Conservation (phyloP, 345 rosid species). For the Camelina laxa region DNA sequence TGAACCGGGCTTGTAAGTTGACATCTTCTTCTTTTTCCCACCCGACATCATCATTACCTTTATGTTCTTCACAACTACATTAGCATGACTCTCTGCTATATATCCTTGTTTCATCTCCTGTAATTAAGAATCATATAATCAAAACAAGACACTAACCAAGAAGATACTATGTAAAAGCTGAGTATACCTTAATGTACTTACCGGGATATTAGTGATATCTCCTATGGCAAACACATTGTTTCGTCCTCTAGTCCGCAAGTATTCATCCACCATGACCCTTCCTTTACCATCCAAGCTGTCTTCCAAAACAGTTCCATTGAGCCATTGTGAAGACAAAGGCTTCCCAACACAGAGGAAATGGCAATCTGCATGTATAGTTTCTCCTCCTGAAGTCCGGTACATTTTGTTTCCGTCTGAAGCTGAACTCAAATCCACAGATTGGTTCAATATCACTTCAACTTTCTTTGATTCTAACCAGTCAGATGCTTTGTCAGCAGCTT, state of each 20-base stretch:
- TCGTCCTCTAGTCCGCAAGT: conserved; percentile 59
- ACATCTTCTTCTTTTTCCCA: conserved; percentile 62
- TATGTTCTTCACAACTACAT: conserved; percentile 67
- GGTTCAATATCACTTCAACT: conserved; percentile 73
- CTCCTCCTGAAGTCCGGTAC: conserved; percentile 65
- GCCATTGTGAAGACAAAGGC: conserved; percentile 75
- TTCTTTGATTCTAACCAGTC: conserved; percentile 74
- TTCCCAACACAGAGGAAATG: conserved; percentile 75
- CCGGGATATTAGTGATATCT: conserved; percentile 71
- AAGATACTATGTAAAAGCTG: background rate
- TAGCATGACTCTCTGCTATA: conserved; percentile 70
- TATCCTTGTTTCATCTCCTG: conserved; percentile 89
- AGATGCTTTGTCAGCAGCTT: conserved; percentile 68
- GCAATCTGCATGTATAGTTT: conserved; percentile 70
- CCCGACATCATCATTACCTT: conserved; percentile 67
- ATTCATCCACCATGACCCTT: conserved; percentile 73
- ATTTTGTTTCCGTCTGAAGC: conserved; percentile 48
- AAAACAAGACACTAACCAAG: background rate
- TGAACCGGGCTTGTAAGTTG: conserved; percentile 52
- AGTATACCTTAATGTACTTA: conserved; percentile 47
- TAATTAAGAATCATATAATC: conserved; percentile 8
- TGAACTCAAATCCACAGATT: conserved; percentile 63
- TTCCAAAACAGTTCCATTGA: conserved; percentile 56
- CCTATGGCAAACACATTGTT: conserved; percentile 72
- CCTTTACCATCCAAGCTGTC: conserved; percentile 63